Percentiles rank a stretch among this genome's conserved stretches.
These are phyloP conservation scores for Conringia planisiliqua DNA, from an alignment of 345 rosid species.

Conservation along the genomic window DNA sequence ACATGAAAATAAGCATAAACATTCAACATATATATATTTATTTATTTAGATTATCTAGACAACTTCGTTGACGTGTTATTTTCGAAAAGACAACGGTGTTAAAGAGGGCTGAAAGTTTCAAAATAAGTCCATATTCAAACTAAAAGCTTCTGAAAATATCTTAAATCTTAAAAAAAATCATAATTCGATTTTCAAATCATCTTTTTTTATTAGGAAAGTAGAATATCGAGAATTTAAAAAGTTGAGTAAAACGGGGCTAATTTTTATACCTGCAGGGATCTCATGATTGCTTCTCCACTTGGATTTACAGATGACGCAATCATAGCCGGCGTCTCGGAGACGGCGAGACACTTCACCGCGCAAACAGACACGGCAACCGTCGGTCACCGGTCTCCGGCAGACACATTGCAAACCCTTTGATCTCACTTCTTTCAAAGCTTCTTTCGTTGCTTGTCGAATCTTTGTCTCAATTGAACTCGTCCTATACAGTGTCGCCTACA, in stretches of 20 bases:
- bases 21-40: neutral
- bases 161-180: neutral
- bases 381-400: conserved; percentile 45
- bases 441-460: conserved; percentile 62
- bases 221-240: neutral
- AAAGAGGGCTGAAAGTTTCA: neutral
- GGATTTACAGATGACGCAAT: conserved; percentile 63
- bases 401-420: conserved; percentile 38
- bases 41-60: neutral
- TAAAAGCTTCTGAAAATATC: neutral
- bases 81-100: neutral
- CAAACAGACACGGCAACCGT: conserved; percentile 60
- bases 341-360: conserved; percentile 45
- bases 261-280: conserved; percentile 62
- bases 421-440: conserved; percentile 43
- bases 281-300: conserved; percentile 74
- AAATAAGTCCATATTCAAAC: neutral
- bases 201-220: neutral
- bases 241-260: neutral
- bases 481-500: conserved; percentile 63
- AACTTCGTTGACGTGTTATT: neutral
- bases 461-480: conserved; percentile 63
- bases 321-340: conserved; percentile 56
- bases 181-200: neutral
- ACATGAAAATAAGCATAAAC: neutral